Evolutionary conservation across 2,329 filamentous ascomycete genomes (phyloP).

Genomic region (Claviceps digitariae): DNA sequence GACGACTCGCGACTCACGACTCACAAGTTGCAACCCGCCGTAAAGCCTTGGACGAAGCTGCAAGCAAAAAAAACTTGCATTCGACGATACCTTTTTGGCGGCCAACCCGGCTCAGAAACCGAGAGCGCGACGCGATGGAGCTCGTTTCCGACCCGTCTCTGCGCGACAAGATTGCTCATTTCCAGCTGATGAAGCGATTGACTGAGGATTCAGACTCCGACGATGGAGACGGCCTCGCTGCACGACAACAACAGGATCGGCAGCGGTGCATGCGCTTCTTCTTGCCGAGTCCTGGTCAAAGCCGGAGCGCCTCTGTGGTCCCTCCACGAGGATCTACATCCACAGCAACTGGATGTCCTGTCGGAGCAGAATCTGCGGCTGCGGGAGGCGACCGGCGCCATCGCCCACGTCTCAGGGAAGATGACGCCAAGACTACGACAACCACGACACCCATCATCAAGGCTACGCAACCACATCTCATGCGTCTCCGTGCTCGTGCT

Average conservation of each 20-base stretch:
- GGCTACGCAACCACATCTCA: slow-evolving; percentile 14
- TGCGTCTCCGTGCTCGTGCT: not conserved
- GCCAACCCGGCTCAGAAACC: too few species aligned
- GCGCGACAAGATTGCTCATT: slow-evolving; percentile 32
- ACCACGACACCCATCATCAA: slow-evolving; percentile 12
- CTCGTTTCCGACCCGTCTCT: not conserved
- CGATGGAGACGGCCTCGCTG: not conserved
- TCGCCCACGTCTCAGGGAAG: not conserved
- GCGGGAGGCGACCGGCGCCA: not conserved
- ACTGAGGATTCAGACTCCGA: not conserved
- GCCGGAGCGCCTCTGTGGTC: not conserved
- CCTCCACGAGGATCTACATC: not conserved
- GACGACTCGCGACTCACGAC: too few species aligned
- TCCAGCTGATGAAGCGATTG: slow-evolving; percentile 25
- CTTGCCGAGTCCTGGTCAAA: not conserved
- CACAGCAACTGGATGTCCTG: too few species aligned
- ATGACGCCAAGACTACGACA: not conserved
- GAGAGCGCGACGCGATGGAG: not conserved
- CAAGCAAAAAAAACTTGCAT: too few species aligned
- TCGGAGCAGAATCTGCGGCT: too few species aligned
- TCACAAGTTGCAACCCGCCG: too few species aligned
- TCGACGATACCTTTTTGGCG: too few species aligned
- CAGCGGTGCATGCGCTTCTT: slow-evolving; percentile 3
- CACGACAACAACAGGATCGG: not conserved
- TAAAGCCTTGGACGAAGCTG: too few species aligned